A percentile compares a stretch with the other conserved stretches of the same genome.
These are phyloP conservation scores for Periconia sp. DNA, from an alignment of 2,329 filamentous ascomycete species.

Conservation along the genomic window DNA sequence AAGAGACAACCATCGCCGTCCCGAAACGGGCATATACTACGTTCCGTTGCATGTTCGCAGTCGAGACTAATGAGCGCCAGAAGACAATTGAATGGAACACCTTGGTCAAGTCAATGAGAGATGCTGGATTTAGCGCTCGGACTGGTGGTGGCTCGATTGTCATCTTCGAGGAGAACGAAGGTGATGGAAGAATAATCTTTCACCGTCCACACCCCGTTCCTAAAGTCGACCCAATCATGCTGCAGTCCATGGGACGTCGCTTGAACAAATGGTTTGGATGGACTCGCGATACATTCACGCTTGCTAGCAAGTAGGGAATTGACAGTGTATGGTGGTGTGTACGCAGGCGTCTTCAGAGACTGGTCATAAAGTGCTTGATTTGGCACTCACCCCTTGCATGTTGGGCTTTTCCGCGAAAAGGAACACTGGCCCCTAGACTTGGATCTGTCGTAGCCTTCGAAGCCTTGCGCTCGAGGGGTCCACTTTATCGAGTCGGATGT, in stretches of 20 bases:
- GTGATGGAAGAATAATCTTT: conserved; percentile 26
- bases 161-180: conserved; percentile 14
- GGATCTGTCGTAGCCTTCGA: too few relatives aligned
- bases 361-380: too few relatives aligned
- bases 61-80: conserved; percentile 13
- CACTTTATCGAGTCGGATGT: too few relatives aligned
- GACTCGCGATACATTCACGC: conserved; percentile 20
- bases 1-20: too few relatives aligned
- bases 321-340: too few relatives aligned
- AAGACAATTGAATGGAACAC: conserved; percentile 13
- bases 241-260: conserved; percentile 32
- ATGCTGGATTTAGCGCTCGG: conserved; percentile 17
- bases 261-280: conserved; percentile 40
- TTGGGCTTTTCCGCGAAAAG: too few relatives aligned
- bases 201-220: conserved; percentile 36
- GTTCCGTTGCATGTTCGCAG: conserved; percentile 21
- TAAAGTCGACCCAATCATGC: conserved; percentile 30
- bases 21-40: conserved; percentile 10
- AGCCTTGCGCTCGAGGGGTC: too few relatives aligned
- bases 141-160: conserved; percentile 24
- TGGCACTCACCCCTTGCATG: too few relatives aligned
- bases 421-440: too few relatives aligned
- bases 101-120: conserved; percentile 21
- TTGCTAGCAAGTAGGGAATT: conserved; percentile 12
- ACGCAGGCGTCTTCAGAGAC: too few relatives aligned